phyloP scores from a whole-genome alignment of 1,284 basidiomycete species.

The Tylopilus sp. region DNA sequence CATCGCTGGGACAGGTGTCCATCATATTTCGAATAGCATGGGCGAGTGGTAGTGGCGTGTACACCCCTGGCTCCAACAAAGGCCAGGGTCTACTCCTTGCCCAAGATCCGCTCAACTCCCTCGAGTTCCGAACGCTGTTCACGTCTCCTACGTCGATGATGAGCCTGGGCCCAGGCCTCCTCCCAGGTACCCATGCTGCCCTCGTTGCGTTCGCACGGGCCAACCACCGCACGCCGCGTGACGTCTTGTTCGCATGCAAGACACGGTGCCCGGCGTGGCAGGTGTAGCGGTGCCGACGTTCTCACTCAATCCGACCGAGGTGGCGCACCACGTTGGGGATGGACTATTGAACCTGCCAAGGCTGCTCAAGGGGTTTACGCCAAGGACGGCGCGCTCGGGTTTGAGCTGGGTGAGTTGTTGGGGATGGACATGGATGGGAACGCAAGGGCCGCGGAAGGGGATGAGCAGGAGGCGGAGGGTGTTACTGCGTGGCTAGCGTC shows the following conservation, averaged over 20 bases:
- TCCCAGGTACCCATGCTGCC: conserved; percentile 68
- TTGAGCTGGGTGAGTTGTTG: conserved; percentile 68
- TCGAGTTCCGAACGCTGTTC: conserved; percentile 77
- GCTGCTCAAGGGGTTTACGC: conserved; percentile 95
- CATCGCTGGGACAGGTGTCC: conserved; percentile 68
- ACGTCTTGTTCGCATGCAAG: conserved; percentile 76
- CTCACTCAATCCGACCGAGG: conserved; percentile 91
- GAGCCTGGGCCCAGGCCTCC: conserved; percentile 49
- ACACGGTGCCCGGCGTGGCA: conserved; percentile 53
- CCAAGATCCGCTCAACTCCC: conserved; percentile 86
- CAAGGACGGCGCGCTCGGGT: conserved; percentile 91
- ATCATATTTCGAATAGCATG: conserved; percentile 66
- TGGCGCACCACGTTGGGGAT: conserved; percentile 91
- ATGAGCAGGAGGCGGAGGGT: conserved; percentile 62
- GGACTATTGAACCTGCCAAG: conserved; percentile 93
- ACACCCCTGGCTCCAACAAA: conserved; percentile 70
- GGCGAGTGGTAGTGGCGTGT: conserved; percentile 62
- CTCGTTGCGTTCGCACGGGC: conserved; percentile 76
- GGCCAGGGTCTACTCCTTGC: conserved; percentile 81
- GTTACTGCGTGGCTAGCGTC: conserved; percentile 93
- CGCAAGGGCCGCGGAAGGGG: not conserved
- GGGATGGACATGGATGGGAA: not conserved
- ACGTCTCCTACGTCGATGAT: conserved; percentile 53
- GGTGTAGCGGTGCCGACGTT: conserved; percentile 87
- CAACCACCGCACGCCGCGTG: conserved; percentile 83